These are phyloP conservation scores for Phyllosticta capitalensis DNA, from an alignment of 2,329 filamentous ascomycete genomes.

Conservation along the genomic window DNA sequence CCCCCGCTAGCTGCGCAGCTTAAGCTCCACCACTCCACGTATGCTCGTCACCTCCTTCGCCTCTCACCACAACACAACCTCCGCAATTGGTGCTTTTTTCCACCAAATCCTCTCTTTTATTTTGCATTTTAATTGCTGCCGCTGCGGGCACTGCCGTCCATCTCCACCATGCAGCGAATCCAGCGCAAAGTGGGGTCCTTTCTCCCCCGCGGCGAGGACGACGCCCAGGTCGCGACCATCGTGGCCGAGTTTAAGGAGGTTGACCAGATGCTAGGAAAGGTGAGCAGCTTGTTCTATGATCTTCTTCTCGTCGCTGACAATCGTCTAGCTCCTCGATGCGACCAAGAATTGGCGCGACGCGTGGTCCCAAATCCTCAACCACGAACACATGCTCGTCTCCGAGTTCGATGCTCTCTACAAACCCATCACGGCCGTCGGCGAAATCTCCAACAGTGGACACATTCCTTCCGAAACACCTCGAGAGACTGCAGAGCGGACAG, in stretches of 20 bases:
- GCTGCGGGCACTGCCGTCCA: background rate
- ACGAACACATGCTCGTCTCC: slow-evolving; percentile 57
- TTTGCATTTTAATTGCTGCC: background rate
- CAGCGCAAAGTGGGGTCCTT: slow-evolving; percentile 67
- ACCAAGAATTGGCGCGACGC: slow-evolving; percentile 68
- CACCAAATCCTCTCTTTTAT: too few species aligned
- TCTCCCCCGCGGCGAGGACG: slow-evolving; percentile 61
- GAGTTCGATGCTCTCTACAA: slow-evolving; percentile 67
- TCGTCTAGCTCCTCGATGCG: slow-evolving; percentile 59
- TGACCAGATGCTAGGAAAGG: slow-evolving; percentile 63
- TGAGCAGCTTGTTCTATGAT: slow-evolving; percentile 27
- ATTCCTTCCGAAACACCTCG: slow-evolving; percentile 52
- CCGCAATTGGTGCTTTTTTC: background rate
- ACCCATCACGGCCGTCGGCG: slow-evolving; percentile 59
- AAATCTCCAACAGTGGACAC: slow-evolving; percentile 39
- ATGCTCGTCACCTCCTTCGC: slow-evolving; percentile 2
- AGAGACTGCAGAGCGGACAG: slow-evolving; percentile 53
- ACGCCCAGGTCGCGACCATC: slow-evolving; percentile 64
- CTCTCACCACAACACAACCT: background rate
- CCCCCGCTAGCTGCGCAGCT: background rate
- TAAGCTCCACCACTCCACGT: slow-evolving; percentile 2
- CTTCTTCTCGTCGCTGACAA: background rate
- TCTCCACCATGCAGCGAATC: slow-evolving; percentile 55
- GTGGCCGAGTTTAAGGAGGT: slow-evolving; percentile 74
- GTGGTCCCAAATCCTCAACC: slow-evolving; percentile 62